phyloP scores from a whole-genome alignment of 345 rosid genomes.

The Gossypium stocksii region DNA sequence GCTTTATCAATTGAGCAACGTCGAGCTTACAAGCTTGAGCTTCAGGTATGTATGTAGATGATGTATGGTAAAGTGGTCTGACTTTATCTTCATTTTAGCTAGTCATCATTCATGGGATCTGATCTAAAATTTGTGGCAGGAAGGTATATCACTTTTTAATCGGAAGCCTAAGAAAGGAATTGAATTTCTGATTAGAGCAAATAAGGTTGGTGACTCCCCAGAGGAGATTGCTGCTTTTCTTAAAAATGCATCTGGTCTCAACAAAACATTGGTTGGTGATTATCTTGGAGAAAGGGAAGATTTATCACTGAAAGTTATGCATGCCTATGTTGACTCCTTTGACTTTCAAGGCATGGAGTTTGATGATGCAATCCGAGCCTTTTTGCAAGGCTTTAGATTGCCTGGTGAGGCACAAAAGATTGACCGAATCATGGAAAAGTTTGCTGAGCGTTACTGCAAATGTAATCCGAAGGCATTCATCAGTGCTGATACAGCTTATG shows the following conservation, averaged over 20 bases:
- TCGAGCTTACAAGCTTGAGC: slow-evolving; percentile 99
- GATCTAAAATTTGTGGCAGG: slow-evolving; percentile 73
- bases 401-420: slow-evolving; percentile 99
- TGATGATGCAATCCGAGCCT: slow-evolving; percentile 90
- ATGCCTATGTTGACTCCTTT: slow-evolving; percentile 93
- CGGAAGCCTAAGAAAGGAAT: slow-evolving; percentile 95
- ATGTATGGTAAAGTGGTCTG: slow-evolving; percentile 8
- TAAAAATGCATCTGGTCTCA: slow-evolving; percentile 81
- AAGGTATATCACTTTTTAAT: slow-evolving; percentile 98
- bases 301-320: slow-evolving; percentile 91
- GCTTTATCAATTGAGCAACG: slow-evolving; percentile 91
- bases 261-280: slow-evolving; percentile 89
- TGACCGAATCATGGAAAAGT: slow-evolving; percentile 98
- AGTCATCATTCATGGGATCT: slow-evolving; percentile 26
- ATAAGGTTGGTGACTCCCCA: slow-evolving; percentile 84
- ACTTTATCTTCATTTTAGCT: slow-evolving; percentile 12
- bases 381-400: slow-evolving; percentile 86
- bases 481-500: slow-evolving; percentile 97
- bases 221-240: slow-evolving; percentile 96
- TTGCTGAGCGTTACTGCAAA: slow-evolving; percentile 93
- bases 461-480: slow-evolving; percentile 91
- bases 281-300: slow-evolving; percentile 99
- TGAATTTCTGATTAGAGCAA: slow-evolving; percentile 91
- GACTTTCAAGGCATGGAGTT: slow-evolving; percentile 85
- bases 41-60: slow-evolving; percentile 53